Percentiles rank a stretch among this genome's conserved stretches.
Evolutionary conservation across 2,329 filamentous ascomycete genomes (phyloP).

Genomic region (Penicillium nordicum): DNA sequence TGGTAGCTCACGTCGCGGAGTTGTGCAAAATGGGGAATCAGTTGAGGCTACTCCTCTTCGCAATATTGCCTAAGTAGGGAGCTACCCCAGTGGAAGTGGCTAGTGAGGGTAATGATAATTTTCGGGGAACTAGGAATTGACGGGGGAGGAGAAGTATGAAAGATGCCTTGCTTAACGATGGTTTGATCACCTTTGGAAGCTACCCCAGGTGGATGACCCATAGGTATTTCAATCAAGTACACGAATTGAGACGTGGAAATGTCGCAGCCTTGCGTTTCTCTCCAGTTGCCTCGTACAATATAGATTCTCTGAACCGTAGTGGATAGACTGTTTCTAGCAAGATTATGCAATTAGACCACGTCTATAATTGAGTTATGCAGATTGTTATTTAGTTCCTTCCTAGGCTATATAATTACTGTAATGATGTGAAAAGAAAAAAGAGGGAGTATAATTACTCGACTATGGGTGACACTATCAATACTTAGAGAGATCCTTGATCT

Average conservation of each 20-base stretch:
- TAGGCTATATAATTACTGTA: not conserved
- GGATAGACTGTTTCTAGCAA: not conserved
- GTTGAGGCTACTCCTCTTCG: not conserved
- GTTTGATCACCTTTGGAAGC: not conserved
- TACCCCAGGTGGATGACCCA: not conserved
- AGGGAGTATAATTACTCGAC: no score
- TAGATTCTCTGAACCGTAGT: not conserved
- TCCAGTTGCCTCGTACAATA: not conserved
- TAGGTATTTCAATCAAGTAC: not conserved
- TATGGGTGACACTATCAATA: not conserved
- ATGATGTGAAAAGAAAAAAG: not conserved
- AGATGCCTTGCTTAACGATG: not conserved
- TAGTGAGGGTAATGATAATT: no score
- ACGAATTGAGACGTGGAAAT: not conserved
- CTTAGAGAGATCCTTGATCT: no score
- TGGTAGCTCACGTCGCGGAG: not conserved
- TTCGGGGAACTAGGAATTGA: not conserved
- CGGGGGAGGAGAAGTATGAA: not conserved
- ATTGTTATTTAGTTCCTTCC: not conserved
- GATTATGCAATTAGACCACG: not conserved
- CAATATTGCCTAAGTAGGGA: not conserved
- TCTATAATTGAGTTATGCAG: no score
- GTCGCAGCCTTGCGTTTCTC: not conserved
- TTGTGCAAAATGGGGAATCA: not conserved
- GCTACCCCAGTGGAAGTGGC: no score